A percentile compares a stretch with the other conserved stretches of the same genome.
Evolutionary conservation across 345 rosid species (phyloP).

Genomic region (Citrus trifoliata): DNA sequence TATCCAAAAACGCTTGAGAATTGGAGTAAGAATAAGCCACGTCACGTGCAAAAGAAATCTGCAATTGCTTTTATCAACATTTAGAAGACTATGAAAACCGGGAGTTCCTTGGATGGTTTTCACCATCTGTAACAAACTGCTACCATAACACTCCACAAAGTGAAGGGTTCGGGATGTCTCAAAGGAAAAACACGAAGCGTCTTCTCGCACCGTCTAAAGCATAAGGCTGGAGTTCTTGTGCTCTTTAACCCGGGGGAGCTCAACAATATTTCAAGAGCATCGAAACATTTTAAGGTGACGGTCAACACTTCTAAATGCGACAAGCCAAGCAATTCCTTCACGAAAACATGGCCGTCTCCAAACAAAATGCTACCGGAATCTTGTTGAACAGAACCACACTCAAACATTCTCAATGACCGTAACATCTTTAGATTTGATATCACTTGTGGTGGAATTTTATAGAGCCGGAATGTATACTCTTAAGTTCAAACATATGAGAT

Average conservation of each 20-base stretch:
- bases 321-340: neutral
- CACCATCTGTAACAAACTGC: no score
- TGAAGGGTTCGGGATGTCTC: neutral
- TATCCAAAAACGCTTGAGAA: no score
- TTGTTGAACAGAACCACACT: neutral
- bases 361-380: neutral
- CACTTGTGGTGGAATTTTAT: neutral
- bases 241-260: neutral
- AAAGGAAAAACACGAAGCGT: neutral
- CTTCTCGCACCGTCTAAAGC: neutral
- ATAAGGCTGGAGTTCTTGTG: neutral
- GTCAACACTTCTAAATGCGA: neutral
- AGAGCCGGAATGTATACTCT: no score
- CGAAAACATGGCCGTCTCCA: neutral
- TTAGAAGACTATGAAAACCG: neutral
- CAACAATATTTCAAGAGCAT: neutral
- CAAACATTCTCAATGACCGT: neutral
- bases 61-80: no score
- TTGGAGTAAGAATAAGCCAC: no score
- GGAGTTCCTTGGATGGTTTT: neutral
- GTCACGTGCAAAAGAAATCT: no score
- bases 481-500: no score
- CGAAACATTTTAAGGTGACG: neutral
- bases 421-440: neutral
- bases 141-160: no score